Conservation (phyloP, 2,329 filamentous ascomycete species). For the Colletotrichum gloeosporioides region DNA sequence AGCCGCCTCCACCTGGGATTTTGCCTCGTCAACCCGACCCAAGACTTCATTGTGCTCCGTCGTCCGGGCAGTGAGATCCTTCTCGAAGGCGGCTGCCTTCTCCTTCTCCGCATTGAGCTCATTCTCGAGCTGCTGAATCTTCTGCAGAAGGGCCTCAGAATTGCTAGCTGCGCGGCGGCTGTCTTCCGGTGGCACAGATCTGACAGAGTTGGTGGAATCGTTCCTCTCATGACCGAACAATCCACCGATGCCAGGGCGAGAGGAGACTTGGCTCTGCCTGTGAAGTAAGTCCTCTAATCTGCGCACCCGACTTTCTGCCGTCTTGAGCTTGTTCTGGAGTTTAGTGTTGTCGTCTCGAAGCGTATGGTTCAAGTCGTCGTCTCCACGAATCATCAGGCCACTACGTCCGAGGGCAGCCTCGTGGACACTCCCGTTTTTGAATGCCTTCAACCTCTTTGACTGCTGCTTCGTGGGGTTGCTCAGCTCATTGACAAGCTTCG, state of each 20-base stretch:
- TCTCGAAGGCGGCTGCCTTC: conserved; percentile 68
- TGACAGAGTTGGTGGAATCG: conserved; percentile 55
- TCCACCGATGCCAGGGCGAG: conserved; percentile 57
- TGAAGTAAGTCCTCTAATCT: conserved; percentile 93
- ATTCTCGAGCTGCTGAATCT: conserved; percentile 70
- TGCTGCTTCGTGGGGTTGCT: conserved; percentile 86
- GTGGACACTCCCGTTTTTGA: conserved; percentile 95
- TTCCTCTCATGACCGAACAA: conserved; percentile 59
- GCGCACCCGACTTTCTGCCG: conserved; percentile 87
- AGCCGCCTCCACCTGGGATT: conserved; percentile 43
- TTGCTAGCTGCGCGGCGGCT: conserved; percentile 52
- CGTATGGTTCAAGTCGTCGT: conserved; percentile 78
- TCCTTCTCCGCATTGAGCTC: conserved; percentile 80
- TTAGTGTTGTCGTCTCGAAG: conserved; percentile 85
- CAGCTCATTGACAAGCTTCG: conserved; percentile 79
- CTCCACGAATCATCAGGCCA: conserved; percentile 83
- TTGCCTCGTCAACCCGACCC: conserved; percentile 80
- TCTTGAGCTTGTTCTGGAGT: conserved; percentile 75
- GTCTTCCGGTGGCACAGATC: conserved; percentile 46
- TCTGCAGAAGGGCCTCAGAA: conserved; percentile 50
- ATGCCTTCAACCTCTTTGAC: conserved; percentile 84
- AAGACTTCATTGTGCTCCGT: conserved; percentile 66
- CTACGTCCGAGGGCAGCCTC: conserved; percentile 89
- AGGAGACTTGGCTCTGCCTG: conserved; percentile 71
- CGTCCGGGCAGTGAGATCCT: conserved; percentile 66